A percentile compares a stretch with the other conserved stretches of the same genome.
Evolutionary conservation across 2,329 filamentous ascomycete species (phyloP).

Genomic region (Colletotrichum tabaci): DNA sequence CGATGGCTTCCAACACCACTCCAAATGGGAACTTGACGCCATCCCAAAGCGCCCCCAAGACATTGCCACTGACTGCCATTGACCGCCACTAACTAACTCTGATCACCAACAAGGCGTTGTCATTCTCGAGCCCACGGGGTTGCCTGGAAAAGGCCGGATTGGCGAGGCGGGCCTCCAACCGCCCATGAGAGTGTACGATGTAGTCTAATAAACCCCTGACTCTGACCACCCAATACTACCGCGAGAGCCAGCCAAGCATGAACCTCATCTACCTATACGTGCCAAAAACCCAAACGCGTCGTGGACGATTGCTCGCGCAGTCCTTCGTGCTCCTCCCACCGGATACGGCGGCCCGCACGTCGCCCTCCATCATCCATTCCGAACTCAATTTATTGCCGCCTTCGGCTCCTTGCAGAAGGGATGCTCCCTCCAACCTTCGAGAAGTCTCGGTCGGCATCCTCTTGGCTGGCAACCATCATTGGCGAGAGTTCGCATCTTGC

Average conservation of each 20-base stretch:
- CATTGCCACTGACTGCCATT: constrained; percentile 1
- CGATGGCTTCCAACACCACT: neutral
- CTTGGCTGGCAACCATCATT: constrained; percentile 1
- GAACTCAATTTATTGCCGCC: neutral
- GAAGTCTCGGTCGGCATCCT: constrained; percentile 12
- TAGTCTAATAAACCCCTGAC: too few relatives aligned
- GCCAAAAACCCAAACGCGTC: constrained; percentile 20
- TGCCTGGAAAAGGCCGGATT: too few relatives aligned
- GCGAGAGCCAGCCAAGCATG: constrained; percentile 16
- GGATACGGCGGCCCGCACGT: constrained; percentile 27
- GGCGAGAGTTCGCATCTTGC: neutral
- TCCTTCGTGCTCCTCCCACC: constrained; percentile 5
- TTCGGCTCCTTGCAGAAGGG: constrained; percentile 16
- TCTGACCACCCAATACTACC: neutral
- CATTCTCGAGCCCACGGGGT: neutral
- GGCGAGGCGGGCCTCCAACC: too few relatives aligned
- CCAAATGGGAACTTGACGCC: neutral
- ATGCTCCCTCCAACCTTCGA: constrained; percentile 32
- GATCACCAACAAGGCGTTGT: neutral
- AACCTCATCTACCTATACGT: constrained; percentile 17
- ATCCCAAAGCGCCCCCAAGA: neutral
- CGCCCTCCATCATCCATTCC: constrained; percentile 6
- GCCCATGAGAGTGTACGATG: too few relatives aligned
- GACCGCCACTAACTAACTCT: neutral
- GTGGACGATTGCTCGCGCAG: neutral